Conservation (phyloP, 371 early-diverging fungal species). For the Mortierella sp. region DNA sequence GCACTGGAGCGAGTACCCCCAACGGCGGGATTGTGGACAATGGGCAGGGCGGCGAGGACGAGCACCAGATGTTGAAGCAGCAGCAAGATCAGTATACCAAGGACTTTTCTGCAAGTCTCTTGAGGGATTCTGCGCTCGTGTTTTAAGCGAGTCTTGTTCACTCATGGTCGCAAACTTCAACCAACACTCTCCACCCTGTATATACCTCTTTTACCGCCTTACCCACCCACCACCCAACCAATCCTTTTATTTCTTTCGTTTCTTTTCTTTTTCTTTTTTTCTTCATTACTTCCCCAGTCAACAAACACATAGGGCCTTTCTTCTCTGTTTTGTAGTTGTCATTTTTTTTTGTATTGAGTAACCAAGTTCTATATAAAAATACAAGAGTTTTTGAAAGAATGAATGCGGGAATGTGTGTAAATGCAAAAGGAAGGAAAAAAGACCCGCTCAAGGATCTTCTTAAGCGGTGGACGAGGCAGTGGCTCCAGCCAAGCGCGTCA, state of each 20-base stretch:
- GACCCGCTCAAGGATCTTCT: neutral
- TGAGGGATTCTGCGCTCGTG: conserved; percentile 22
- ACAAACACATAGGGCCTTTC: neutral
- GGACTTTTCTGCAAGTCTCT: conserved; percentile 29
- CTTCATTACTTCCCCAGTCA: neutral
- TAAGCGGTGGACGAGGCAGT: conserved; percentile 4
- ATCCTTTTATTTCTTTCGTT: neutral
- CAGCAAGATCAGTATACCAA: conserved; percentile 41
- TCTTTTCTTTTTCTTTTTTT: neutral
- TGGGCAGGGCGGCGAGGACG: conserved; percentile 23
- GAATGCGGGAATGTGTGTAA: neutral
- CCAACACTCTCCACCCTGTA: neutral
- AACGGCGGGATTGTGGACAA: conserved; percentile 19
- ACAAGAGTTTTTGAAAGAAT: neutral
- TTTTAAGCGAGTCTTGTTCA: neutral
- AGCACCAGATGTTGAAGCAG: conserved; percentile 26
- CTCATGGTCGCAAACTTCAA: neutral
- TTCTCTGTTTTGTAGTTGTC: neutral
- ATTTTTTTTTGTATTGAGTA: neutral
- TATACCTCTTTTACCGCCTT: conserved; percentile 10
- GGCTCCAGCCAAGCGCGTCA: neutral
- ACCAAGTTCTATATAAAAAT: neutral
- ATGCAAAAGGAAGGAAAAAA: neutral
- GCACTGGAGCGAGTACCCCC: conserved; percentile 43
- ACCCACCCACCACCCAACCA: neutral